These are phyloP conservation scores for Lichtheimia hyalospora DNA, from an alignment of 371 early-diverging fungal genomes.

Conservation along the genomic window DNA sequence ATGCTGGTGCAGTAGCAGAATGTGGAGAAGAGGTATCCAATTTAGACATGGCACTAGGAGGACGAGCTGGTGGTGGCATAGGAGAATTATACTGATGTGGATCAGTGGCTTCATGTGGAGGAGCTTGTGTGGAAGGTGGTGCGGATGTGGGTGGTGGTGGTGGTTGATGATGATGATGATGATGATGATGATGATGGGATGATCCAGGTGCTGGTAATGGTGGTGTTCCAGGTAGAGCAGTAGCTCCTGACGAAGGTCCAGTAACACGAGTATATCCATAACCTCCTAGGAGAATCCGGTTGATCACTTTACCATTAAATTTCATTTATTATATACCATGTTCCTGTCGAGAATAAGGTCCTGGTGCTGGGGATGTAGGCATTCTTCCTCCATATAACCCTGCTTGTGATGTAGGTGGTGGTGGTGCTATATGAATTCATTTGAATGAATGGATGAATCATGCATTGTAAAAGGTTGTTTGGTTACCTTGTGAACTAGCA, in stretches of 20 bases:
- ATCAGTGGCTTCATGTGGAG: conserved; percentile 4
- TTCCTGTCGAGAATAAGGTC: conserved; percentile 1
- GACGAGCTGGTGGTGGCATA: conserved; percentile 11
- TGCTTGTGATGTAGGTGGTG: neutral
- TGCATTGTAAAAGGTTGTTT: no score
- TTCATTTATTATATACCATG: neutral
- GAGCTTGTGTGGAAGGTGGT: neutral
- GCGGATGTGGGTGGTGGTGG: neutral
- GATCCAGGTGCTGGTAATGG: neutral
- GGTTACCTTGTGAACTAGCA: neutral
- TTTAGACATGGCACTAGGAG: conserved; percentile 3
- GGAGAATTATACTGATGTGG: conserved; percentile 7
- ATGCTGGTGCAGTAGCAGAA: conserved; percentile 30
- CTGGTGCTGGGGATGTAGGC: conserved; percentile 11
- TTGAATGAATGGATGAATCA: no score
- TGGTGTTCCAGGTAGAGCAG: conserved; percentile 4
- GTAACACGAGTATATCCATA: neutral
- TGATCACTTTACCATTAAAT: neutral
- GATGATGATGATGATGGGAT: neutral
- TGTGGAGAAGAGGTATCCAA: conserved; percentile 9
- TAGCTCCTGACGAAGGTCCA: no score
- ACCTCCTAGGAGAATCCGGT: conserved; percentile 5
- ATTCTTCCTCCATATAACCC: conserved; percentile 3
- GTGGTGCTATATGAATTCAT: neutral
- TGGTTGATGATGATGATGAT: neutral